These are phyloP conservation scores for Claviceps spartinae DNA, from an alignment of 2,329 filamentous ascomycete genomes.

Conservation along the genomic window DNA sequence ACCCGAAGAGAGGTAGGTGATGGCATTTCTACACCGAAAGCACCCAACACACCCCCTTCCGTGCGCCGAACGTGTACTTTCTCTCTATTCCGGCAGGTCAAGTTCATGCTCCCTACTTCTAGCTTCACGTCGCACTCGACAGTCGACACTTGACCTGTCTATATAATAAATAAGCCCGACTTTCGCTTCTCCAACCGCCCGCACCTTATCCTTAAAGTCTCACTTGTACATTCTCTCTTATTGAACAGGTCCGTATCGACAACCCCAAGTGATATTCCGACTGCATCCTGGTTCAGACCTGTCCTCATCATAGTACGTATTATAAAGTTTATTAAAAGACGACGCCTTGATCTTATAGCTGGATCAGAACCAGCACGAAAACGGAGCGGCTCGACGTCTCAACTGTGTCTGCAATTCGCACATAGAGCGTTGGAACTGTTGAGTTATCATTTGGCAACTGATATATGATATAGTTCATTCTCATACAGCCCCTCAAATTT, in stretches of 20 bases:
- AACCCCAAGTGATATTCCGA: not conserved
- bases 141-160: not conserved
- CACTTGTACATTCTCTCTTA: not conserved
- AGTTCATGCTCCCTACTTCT: not conserved
- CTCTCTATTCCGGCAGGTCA: not conserved
- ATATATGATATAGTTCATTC: conserved; percentile 13
- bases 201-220: not conserved
- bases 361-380: not conserved
- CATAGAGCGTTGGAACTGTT: conserved; percentile 18
- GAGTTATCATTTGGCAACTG: conserved; percentile 20
- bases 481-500: conserved; percentile 22
- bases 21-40: conserved; percentile 1
- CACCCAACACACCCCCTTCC: not conserved
- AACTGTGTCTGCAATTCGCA: conserved; percentile 1
- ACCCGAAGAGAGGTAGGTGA: conserved; percentile 5
- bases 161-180: not conserved
- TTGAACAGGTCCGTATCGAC: not conserved
- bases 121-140: not conserved
- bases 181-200: not conserved
- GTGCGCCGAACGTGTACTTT: not conserved
- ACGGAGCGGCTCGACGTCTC: not conserved
- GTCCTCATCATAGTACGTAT: not conserved
- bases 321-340: not conserved
- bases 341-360: not conserved
- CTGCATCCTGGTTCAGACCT: not conserved